Evolutionary conservation across 176 grass and related monocot genomes (phyloP).

Genomic region (Thinopyrum elongatum): DNA sequence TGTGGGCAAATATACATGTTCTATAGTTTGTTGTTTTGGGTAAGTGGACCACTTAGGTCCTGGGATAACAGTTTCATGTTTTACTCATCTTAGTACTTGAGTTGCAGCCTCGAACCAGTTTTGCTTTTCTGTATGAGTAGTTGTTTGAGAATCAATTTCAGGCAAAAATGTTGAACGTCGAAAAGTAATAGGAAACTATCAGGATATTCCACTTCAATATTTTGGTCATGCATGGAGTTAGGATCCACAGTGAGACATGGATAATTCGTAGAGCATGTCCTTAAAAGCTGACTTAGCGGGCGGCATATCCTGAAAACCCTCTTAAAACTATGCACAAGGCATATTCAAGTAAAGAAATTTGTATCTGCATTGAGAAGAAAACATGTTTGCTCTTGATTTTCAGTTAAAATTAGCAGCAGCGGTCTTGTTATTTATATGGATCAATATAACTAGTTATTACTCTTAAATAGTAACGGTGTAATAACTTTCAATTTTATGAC

Average conservation of each 20-base stretch:
- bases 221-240: background rate
- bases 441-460: background rate
- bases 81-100: background rate
- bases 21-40: background rate
- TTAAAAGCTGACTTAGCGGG: background rate
- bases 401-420: background rate
- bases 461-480: background rate
- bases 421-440: background rate
- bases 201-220: background rate
- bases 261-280: background rate
- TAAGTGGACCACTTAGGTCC: background rate
- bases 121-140: background rate
- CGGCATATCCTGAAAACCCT: background rate
- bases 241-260: background rate
- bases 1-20: background rate
- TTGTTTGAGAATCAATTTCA: background rate
- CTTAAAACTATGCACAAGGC: background rate
- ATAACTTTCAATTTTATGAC: background rate
- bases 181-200: background rate
- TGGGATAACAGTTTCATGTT: background rate
- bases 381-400: background rate
- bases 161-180: background rate
- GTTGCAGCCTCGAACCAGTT: background rate
- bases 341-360: background rate
- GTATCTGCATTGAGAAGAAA: background rate